Conservation (phyloP, 2,329 filamentous ascomycete species). For the Alternaria infectoria region DNA sequence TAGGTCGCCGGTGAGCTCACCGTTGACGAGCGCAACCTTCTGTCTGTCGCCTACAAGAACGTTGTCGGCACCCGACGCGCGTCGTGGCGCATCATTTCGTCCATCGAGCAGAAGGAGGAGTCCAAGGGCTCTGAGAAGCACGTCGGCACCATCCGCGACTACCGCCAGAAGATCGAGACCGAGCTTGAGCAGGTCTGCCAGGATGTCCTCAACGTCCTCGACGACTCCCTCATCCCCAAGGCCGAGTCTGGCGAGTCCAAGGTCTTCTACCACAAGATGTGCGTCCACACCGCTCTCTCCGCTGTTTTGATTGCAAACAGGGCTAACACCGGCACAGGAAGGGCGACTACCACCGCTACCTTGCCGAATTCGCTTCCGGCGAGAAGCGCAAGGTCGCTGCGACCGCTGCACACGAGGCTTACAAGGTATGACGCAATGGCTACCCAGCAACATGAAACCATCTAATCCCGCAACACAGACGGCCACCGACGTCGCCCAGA, state of each 20-base stretch:
- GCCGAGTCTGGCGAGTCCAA: conserved; percentile 97
- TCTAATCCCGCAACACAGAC: conserved; percentile 63
- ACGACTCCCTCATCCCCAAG: conserved; percentile 92
- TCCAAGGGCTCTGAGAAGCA: conserved; percentile 98
- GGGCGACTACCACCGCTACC: conserved; percentile 95
- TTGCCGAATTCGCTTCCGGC: conserved; percentile 89
- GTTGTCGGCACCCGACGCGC: conserved; percentile 97
- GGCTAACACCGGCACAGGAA: conserved; percentile 66
- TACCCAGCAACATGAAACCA: conserved; percentile 18
- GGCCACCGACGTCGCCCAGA: conserved; percentile 97
- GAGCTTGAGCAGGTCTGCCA: conserved; percentile 98
- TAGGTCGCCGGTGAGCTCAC: conserved; percentile 71
- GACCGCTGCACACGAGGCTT: conserved; percentile 88
- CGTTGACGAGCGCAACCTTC: conserved; percentile 82
- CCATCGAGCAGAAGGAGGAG: conserved; percentile 99
- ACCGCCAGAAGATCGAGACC: conserved; percentile 97
- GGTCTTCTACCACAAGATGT: conserved; percentile 99
- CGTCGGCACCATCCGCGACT: conserved; percentile 90
- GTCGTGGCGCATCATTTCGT: conserved; percentile 99
- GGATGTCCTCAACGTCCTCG: conserved; percentile 94
- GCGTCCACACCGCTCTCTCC: conserved; percentile 51
- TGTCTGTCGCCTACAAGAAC: conserved; percentile 99
- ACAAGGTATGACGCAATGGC: conserved; percentile 75
- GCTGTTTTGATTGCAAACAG: conserved; percentile 7
- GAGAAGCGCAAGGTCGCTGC: conserved; percentile 91